Percentiles rank a stretch among this genome's conserved stretches.
These are phyloP conservation scores for Penicillium ucsense DNA, from an alignment of 495 filamentous ascomycete species.

Conservation along the genomic window DNA sequence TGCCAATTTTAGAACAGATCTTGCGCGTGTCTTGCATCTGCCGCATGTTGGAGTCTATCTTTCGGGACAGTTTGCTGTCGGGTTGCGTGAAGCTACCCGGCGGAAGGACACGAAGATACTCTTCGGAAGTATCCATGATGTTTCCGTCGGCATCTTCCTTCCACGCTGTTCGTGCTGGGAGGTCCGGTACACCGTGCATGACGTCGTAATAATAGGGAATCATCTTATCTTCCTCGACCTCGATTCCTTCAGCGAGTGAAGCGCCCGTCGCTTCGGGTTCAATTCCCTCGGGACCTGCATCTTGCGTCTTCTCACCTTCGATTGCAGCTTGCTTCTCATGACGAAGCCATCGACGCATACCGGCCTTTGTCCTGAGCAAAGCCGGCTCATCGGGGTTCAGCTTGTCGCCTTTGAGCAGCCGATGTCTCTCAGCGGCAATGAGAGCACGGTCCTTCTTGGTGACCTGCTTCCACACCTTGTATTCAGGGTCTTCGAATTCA, in stretches of 20 bases:
- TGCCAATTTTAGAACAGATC: slow-evolving; percentile 86
- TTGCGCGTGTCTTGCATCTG: slow-evolving; percentile 98
- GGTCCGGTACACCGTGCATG: slow-evolving; percentile 74
- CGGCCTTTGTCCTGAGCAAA: slow-evolving; percentile 62
- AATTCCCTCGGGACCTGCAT: slow-evolving; percentile 38
- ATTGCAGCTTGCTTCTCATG: slow-evolving; percentile 55
- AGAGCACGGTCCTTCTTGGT: slow-evolving; percentile 94
- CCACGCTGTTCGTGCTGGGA: slow-evolving; percentile 69
- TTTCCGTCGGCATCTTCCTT: slow-evolving; percentile 77
- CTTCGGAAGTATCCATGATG: slow-evolving; percentile 74
- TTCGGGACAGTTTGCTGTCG: slow-evolving; percentile 62
- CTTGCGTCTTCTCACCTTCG: slow-evolving; percentile 41
- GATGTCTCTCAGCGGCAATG: slow-evolving; percentile 66
- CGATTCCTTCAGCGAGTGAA: slow-evolving; percentile 85
- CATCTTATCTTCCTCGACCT: slow-evolving; percentile 66
- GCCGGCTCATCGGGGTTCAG: slow-evolving; percentile 84
- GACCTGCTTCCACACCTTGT: slow-evolving; percentile 97
- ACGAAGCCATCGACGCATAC: slow-evolving; percentile 74
- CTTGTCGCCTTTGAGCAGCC: slow-evolving; percentile 73
- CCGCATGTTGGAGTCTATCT: slow-evolving; percentile 79
- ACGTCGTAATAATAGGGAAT: slow-evolving; percentile 93
- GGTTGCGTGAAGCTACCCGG: slow-evolving; percentile 70
- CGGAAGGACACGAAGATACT: slow-evolving; percentile 65
- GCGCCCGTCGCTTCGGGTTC: slow-evolving; percentile 44
- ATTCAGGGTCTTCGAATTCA: slow-evolving; percentile 75